Conservation (phyloP, 2,329 filamentous ascomycete genomes). For the Penicillium sp. region DNA sequence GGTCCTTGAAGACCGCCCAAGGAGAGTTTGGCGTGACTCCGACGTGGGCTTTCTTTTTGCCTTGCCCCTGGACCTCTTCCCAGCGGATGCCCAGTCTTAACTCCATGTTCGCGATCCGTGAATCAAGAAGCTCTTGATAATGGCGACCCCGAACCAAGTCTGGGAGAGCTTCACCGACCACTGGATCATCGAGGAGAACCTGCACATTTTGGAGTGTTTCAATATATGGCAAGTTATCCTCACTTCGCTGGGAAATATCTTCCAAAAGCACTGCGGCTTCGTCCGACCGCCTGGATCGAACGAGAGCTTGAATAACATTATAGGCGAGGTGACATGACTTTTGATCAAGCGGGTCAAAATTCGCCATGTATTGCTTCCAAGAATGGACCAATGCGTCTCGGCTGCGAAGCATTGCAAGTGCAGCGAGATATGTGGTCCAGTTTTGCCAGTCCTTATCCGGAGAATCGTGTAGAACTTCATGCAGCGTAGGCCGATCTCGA, state of each 20-base stretch:
- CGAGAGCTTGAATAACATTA: constrained; percentile 27
- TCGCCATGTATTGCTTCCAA: constrained; percentile 26
- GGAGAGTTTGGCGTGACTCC: constrained; percentile 16
- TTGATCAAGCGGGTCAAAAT: constrained; percentile 1
- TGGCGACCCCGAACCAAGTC: constrained; percentile 26
- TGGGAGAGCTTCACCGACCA: constrained; percentile 24
- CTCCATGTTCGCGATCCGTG: constrained; percentile 32
- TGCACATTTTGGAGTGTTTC: constrained; percentile 23
- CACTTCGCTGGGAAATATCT: constrained; percentile 24
- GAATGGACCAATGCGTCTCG: constrained; percentile 19
- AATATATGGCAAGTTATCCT: constrained; percentile 28
- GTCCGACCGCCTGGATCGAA: constrained; percentile 23
- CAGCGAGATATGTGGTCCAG: constrained; percentile 22
- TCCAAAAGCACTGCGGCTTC: constrained; percentile 28
- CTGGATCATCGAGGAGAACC: constrained; percentile 22
- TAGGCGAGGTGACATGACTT: constrained; percentile 22
- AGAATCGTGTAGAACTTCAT: constrained; percentile 10
- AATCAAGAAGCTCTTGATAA: constrained; percentile 27
- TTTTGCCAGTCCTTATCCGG: constrained; percentile 4
- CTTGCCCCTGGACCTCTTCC: constrained; percentile 8
- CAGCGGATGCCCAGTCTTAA: constrained; percentile 34
- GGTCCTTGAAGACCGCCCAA: constrained; percentile 20
- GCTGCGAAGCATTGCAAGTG: constrained; percentile 31
- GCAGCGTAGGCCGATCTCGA: constrained; percentile 11
- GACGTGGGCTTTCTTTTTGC: constrained; percentile 19